Evolutionary conservation across 257 asterid genomes (phyloP).

Genomic region (Solanum corneliomulleri): DNA sequence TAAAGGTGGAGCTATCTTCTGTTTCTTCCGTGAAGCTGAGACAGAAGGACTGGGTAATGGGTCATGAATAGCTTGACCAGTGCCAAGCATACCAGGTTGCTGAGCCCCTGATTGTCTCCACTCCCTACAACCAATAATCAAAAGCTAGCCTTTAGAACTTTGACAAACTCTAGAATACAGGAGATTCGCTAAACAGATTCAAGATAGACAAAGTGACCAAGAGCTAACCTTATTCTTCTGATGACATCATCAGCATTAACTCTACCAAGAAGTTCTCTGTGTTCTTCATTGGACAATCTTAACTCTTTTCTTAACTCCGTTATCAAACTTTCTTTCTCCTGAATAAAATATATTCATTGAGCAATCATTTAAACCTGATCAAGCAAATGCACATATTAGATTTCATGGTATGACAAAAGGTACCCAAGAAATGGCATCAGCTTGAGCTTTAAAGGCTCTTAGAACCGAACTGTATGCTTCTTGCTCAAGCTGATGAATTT

Average conservation of each 20-base stretch:
- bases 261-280: conserved; percentile 59
- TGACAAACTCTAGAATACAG: neutral
- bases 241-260: conserved; percentile 71
- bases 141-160: conserved; percentile 4
- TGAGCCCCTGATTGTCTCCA: conserved; percentile 53
- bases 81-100: conserved; percentile 39
- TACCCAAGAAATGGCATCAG: conserved; percentile 93
- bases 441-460: conserved; percentile 89
- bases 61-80: conserved; percentile 43
- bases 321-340: conserved; percentile 75
- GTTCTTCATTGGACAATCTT: conserved; percentile 75
- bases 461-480: conserved; percentile 84
- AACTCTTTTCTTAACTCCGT: conserved; percentile 74
- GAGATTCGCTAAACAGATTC: neutral
- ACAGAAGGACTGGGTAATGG: conserved; percentile 55
- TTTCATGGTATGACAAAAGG: neutral
- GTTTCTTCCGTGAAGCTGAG: conserved; percentile 64
- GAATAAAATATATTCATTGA: conserved; percentile 22
- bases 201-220: neutral
- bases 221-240: conserved; percentile 53
- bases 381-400: conserved; percentile 14
- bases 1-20: conserved; percentile 34
- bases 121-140: conserved; percentile 29
- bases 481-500: conserved; percentile 84
- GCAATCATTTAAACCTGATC: conserved; percentile 25